phyloP scores from a whole-genome alignment of 176 grass and related monocot species.

The Pharus latifolius region DNA sequence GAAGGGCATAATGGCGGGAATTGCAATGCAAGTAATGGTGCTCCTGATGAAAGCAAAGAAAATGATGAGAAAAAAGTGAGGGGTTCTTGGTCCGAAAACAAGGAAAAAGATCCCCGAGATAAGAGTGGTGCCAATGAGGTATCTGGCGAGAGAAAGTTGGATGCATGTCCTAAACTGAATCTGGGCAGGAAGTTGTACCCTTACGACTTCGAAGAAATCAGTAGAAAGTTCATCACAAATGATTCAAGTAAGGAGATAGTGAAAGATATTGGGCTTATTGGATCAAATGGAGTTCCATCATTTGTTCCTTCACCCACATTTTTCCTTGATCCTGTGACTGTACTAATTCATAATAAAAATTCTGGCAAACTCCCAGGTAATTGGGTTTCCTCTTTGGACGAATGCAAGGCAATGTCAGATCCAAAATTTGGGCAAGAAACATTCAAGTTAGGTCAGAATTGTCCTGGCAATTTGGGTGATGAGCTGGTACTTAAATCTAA shows the following conservation, averaged over 20 bases:
- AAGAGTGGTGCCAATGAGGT: slow-evolving; percentile 6
- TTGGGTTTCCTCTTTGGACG: slow-evolving; percentile 33
- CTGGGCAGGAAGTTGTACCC: slow-evolving; percentile 67
- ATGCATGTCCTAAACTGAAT: too few relatives aligned
- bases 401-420: slow-evolving; percentile 19
- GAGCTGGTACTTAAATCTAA: slow-evolving; percentile 36
- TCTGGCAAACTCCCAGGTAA: slow-evolving; percentile 23
- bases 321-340: slow-evolving; percentile 53
- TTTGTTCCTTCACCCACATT: slow-evolving; percentile 54
- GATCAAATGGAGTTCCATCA: slow-evolving; percentile 60
- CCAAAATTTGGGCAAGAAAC: slow-evolving; percentile 18
- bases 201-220: slow-evolving; percentile 72
- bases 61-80: slow-evolving; percentile 48
- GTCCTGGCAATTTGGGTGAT: slow-evolving; percentile 25
- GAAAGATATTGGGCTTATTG: slow-evolving; percentile 75
- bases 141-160: slow-evolving; percentile 24
- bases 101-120: slow-evolving; percentile 37
- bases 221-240: slow-evolving; percentile 64
- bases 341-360: slow-evolving; percentile 36
- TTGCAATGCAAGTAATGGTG: slow-evolving; percentile 26
- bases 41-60: slow-evolving; percentile 36
- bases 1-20: slow-evolving; percentile 70
- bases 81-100: slow-evolving; percentile 32
- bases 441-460: slow-evolving; percentile 27
- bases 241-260: slow-evolving; percentile 75